Evolutionary conservation across 805 yeast genomes (phyloP), one percentile per base, ranked within the genome.

Genomic region (Myxozyma melibiosi): DNA sequence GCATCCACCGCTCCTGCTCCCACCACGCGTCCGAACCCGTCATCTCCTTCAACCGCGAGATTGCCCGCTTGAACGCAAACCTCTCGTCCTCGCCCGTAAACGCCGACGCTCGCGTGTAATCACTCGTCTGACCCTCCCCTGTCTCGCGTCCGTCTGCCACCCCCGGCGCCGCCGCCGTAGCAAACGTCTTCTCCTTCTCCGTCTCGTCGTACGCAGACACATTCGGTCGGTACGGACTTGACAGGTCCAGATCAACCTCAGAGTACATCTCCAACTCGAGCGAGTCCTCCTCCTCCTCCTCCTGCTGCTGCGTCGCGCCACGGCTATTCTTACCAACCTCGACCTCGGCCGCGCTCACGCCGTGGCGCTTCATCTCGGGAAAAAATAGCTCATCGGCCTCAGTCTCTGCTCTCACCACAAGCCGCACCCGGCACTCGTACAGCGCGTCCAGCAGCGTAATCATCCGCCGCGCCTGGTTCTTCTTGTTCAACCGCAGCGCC

Each of bases 21-120:
- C 86, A 76, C 86, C 88, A 85, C 30, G 67, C 51, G 34, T 70
- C 73, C 0, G 83, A 78, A 0, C 78, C 76, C 2, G 81, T 78
- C 85, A 82, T 82, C 62, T 82, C 86, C 51, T 76, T 75, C 35
- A 86, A 76, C 61, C 91, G 72, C 65, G 85, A 82, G 1, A 85
- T 84, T 0, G 91, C 90, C 62, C 91, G 72, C 60, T 81, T 82
- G 65, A 79, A 85, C 2, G 91, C 90, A 71, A 85, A 85, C 71
- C 78, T 78, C 67, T 86, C 91, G 70, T 85, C 91, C 65, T 86
- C 89, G 24, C 91, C 91, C 0, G 90, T 85, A 65, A 85, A 86
- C 8, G 83, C 82, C 9, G 75, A 73, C 18, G 78, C 68, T 50
- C 83, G 76, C 13, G 78, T 74, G 63, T 76, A 82, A 64, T 82